Base-by-base conservation (phyloP, 441 rosid genomes). In the Arabidopsis lyrata region DNA sequence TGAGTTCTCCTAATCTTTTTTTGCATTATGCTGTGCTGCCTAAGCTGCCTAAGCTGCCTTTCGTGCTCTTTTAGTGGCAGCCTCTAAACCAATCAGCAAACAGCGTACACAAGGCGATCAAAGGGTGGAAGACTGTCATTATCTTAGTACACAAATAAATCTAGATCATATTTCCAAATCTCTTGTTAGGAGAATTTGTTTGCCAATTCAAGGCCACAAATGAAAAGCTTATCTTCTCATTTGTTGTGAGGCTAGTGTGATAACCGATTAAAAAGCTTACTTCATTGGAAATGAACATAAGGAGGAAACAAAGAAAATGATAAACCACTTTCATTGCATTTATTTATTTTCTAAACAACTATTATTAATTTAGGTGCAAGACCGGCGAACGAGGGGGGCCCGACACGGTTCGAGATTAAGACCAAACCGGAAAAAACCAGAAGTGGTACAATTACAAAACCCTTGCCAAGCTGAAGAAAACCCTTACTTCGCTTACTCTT, bases 381-480 rank as follows among this genome's bases (percentile, higher is more conserved):
- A 61, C 61, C n/a, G 60, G 69, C 27, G 29, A 27, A 55, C 36
- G 31, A 74, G 41, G 8, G 8, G 48, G 59, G 22, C 49, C 29
- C 18, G 24, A 38, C 6, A 73, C 77, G 80, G 73, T 77, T 72
- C 0, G 16, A 39, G 29, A 5, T 12, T 20, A 55, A 57, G 8
- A 56, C 24, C 41, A 12, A 77, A 58, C 71, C 75, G 66, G 75
- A 35, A 0, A 55, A 77, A 77, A 59, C 49, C 63, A 50, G 39
- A 1, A 22, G 10, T 55, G 27, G 47, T 35, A 31, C 32, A 62
- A 39, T 62, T 20, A 48, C 74, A 78, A 78, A 78, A 78, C 77
- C 81, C 81, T 67, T 61, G 39, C 11, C 10, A 52, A 60, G 48
- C 47, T 15, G 47, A 63, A 74, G 75, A 52, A 69, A 78, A 69